These are phyloP conservation scores for Globisporangium okanoganense DNA, from an alignment of 352 stramenopile genomes.

Conservation along the genomic window DNA sequence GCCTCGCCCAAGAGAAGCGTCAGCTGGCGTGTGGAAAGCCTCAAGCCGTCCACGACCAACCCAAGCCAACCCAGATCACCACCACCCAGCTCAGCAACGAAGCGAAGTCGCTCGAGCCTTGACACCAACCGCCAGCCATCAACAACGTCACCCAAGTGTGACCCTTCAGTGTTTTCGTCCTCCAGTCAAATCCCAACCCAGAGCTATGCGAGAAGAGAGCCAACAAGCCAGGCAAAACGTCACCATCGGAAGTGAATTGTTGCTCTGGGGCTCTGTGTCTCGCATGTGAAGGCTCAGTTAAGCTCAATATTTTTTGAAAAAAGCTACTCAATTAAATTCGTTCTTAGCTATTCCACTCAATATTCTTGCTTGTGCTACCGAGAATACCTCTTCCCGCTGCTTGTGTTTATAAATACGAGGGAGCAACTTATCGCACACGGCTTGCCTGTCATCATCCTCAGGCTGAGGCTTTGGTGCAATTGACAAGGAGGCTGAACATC, in stretches of 20 bases:
- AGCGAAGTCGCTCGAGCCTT: conserved; percentile 2
- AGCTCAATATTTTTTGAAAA: neutral
- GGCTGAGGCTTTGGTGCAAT: too few species aligned
- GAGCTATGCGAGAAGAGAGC: conserved; percentile 1
- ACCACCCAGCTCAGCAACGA: conserved; percentile 1
- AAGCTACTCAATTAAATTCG: neutral
- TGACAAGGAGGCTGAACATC: neutral
- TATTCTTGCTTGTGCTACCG: neutral
- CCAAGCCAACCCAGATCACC: neutral
- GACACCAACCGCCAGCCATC: neutral
- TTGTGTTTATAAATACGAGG: neutral
- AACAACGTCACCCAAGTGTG: neutral
- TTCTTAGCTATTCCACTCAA: neutral
- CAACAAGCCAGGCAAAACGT: conserved; percentile 5
- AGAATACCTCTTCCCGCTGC: neutral
- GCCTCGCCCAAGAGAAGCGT: too few species aligned
- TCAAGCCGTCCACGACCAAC: neutral
- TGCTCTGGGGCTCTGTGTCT: neutral
- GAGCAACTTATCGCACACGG: neutral
- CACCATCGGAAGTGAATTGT: conserved; percentile 12
- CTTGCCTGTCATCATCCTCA: neutral
- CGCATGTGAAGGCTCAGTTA: neutral
- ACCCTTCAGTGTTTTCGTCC: neutral
- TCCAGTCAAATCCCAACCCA: neutral
- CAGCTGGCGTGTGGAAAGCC: neutral